These are phyloP conservation scores for Mycena venus DNA, from an alignment of 768 basidiomycete species.

Conservation along the genomic window DNA sequence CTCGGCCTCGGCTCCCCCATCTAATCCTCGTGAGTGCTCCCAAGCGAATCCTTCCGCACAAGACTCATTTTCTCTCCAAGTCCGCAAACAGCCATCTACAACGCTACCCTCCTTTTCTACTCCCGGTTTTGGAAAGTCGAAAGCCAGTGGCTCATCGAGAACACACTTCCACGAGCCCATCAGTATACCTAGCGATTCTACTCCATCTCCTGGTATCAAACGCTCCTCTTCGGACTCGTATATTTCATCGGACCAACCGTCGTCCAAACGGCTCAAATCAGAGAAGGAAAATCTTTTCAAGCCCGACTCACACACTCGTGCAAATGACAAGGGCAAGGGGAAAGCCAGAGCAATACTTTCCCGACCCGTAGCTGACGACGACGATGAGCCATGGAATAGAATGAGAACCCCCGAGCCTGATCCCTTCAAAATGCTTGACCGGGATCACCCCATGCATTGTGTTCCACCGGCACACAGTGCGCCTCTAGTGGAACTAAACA, in stretches of 20 bases:
- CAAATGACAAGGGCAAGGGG: constrained; percentile 33
- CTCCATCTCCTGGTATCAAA: constrained; percentile 52
- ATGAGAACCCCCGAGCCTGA: constrained; percentile 37
- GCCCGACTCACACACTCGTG: not conserved
- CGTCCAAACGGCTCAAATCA: constrained; percentile 50
- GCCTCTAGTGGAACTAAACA: constrained; percentile 6
- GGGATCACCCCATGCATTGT: constrained; percentile 37
- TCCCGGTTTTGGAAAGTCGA: constrained; percentile 54
- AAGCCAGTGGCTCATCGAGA: constrained; percentile 20
- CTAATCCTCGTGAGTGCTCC: not conserved
- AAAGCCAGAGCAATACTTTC: constrained; percentile 26
- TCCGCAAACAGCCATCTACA: constrained; percentile 39
- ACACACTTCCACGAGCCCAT: constrained; percentile 35
- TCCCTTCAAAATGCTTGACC: constrained; percentile 43
- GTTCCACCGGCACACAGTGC: constrained; percentile 1
- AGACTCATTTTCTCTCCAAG: constrained; percentile 22
- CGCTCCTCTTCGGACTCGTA: constrained; percentile 57
- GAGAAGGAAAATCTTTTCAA: constrained; percentile 54
- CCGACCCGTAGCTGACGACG: not conserved
- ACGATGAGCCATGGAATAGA: constrained; percentile 40
- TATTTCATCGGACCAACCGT: constrained; percentile 45
- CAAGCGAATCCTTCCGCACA: not conserved
- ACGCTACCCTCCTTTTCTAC: constrained; percentile 60
- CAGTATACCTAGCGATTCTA: constrained; percentile 54
- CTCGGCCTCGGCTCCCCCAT: constrained; percentile 6